Base-by-base conservation (phyloP, 257 asterid species). In the Gentiana macrophylla region DNA sequence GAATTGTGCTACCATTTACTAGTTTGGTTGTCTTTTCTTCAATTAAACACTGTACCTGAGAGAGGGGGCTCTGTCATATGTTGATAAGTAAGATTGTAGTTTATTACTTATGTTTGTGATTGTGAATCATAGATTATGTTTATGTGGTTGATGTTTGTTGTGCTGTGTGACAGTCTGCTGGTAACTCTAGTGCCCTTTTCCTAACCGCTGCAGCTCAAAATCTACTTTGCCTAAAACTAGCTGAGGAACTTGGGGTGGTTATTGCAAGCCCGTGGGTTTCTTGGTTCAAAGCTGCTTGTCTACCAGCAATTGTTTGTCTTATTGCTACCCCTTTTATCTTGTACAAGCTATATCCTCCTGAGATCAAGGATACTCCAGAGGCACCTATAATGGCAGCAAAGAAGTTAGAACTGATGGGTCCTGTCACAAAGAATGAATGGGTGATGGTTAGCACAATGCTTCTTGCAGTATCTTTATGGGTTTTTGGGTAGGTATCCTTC, bases 181-280 rank as follows among this genome's bases (percentile, higher is more conserved):
- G 94, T 75, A 86, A 90, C 86, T 90, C 97, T 66, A 90, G 96
- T 77, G 97, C 84, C 59, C 97, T 90, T 80, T 86, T 86, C 89
- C 93, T 86, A 65, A 90, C 97, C 71, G 97, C 97, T 57, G 97
- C 97, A 70, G 97, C 97, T 68, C 97, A 90, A 80, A 90, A 90
- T 64, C 81, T 90, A 69, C 86, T 90, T 32, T 90, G 97, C 74
- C 94, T 90, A 57, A 90, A 90, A 74, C 78, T 90, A 52, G 97
- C 97, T 15, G 94, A 90, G 89, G 97, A 76, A 77, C 91, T 90
- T 63, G 97, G 97, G 74, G 94, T 90, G 47, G 79, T 80, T 53
- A 74, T 86, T 35, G 64, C 91, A n/a, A 86, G 60, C 77, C 94
- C 98, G 61, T 90, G 98, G 96, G 79, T 86, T 67, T 61, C 89